These are phyloP conservation scores for Fusarium palustre DNA, from an alignment of 2,329 filamentous ascomycete species.

Conservation along the genomic window DNA sequence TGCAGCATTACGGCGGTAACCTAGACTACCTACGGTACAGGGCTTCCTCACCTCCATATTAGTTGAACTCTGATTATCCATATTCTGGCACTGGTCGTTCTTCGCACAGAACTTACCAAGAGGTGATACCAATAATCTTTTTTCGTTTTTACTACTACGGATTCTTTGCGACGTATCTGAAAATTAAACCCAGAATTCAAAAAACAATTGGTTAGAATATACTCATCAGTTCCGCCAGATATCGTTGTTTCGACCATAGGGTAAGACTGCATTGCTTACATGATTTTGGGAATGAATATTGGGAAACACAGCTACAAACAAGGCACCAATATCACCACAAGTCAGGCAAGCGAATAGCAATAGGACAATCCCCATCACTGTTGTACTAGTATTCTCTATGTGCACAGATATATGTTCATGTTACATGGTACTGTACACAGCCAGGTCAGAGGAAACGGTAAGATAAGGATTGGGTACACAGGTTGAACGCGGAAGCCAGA, in stretches of 20 bases:
- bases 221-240: background rate
- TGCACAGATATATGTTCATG: background rate
- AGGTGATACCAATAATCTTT: background rate
- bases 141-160: no score
- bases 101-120: background rate
- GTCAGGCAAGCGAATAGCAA: background rate
- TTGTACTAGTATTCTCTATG: background rate
- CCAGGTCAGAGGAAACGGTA: background rate
- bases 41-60: background rate
- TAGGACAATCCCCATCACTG: background rate
- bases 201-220: background rate
- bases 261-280: background rate
- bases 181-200: background rate
- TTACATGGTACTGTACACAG: background rate
- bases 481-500: slow-evolving; percentile 5
- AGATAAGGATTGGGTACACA: slow-evolving; percentile 17
- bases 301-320: background rate
- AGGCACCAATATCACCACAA: background rate
- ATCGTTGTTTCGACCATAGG: background rate
- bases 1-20: background rate
- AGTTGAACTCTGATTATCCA: background rate
- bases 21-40: no score
- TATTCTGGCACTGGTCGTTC: background rate
- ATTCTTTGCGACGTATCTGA: background rate
- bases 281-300: background rate